phyloP scores from a whole-genome alignment of 805 yeast species.

The Suhomyces xylopsoci region DNA sequence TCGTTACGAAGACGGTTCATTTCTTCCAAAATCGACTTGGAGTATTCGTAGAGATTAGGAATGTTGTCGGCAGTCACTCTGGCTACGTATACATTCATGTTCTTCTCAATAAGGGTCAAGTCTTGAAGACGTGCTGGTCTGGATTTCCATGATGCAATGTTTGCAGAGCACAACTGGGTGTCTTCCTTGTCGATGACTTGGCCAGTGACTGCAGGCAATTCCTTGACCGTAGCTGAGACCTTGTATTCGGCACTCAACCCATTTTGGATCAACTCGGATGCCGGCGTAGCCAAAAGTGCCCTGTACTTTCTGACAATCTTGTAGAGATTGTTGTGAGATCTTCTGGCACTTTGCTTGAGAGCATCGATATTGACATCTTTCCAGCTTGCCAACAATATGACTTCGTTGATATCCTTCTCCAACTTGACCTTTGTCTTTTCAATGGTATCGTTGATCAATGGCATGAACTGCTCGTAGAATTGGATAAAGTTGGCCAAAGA shows the following conservation, averaged over 20 bases:
- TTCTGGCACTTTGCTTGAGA: conserved; percentile 86
- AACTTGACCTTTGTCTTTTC: conserved; percentile 47
- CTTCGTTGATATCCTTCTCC: conserved; percentile 79
- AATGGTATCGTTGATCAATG: conserved; percentile 47
- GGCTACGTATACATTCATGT: conserved; percentile 50
- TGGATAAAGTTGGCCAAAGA: conserved; percentile 56
- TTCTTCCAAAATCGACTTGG: conserved; percentile 51
- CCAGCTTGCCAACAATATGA: conserved; percentile 91
- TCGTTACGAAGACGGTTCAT: conserved; percentile 65
- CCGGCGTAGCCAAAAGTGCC: conserved; percentile 49
- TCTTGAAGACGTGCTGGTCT: conserved; percentile 60
- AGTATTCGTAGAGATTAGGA: conserved; percentile 53
- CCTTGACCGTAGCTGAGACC: not conserved
- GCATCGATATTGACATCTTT: conserved; percentile 94
- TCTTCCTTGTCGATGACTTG: conserved; percentile 7
- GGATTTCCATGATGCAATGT: conserved; percentile 46
- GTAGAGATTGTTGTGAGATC: conserved; percentile 81
- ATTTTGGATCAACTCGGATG: conserved; percentile 53
- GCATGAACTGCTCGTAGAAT: conserved; percentile 66
- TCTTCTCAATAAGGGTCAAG: conserved; percentile 46
- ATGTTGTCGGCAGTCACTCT: conserved; percentile 30
- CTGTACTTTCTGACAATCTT: conserved; percentile 83
- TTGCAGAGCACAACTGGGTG: conserved; percentile 21
- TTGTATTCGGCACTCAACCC: conserved; percentile 41
- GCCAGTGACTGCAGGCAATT: conserved; percentile 11